Evolutionary conservation across 768 basidiomycete species (phyloP).

Genomic region (Cubamyces sp.): DNA sequence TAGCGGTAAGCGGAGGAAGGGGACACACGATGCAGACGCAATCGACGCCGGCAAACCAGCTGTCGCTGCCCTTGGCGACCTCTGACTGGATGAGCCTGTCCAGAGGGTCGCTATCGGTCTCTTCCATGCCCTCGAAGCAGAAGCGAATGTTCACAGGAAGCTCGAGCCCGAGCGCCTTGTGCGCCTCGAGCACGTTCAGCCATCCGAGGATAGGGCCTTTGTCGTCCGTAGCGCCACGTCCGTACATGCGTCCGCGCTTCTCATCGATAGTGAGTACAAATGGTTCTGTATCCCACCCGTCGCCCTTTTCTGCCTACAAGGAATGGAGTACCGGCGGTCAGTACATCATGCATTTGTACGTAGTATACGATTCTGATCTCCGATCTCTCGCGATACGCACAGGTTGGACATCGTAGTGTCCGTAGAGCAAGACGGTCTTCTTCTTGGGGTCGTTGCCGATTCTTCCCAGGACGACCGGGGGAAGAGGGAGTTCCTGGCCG

Average conservation of each 20-base stretch:
- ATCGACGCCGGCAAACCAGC: slow-evolving; percentile 88
- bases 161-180: slow-evolving; percentile 61
- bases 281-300: slow-evolving; percentile 90
- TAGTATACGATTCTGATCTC: neutral
- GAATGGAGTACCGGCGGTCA: neutral
- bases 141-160: slow-evolving; percentile 90
- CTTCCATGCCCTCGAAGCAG: slow-evolving; percentile 98
- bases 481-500: slow-evolving; percentile 73
- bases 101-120: slow-evolving; percentile 88
- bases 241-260: slow-evolving; percentile 66
- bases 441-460: slow-evolving; percentile 85
- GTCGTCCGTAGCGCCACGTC: slow-evolving; percentile 89
- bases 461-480: slow-evolving; percentile 81
- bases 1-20: neutral
- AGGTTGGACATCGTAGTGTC: slow-evolving; percentile 96
- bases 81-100: slow-evolving; percentile 85
- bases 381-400: slow-evolving; percentile 43
- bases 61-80: slow-evolving; percentile 60
- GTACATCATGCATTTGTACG: neutral
- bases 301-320: slow-evolving; percentile 49
- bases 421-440: slow-evolving; percentile 93
- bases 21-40: slow-evolving; percentile 86
- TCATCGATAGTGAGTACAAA: slow-evolving; percentile 67
- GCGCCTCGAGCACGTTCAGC: slow-evolving; percentile 90
- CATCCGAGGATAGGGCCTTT: slow-evolving; percentile 90